Conservation (phyloP, 306 rosid genomes). For the Mucuna pruriens region DNA sequence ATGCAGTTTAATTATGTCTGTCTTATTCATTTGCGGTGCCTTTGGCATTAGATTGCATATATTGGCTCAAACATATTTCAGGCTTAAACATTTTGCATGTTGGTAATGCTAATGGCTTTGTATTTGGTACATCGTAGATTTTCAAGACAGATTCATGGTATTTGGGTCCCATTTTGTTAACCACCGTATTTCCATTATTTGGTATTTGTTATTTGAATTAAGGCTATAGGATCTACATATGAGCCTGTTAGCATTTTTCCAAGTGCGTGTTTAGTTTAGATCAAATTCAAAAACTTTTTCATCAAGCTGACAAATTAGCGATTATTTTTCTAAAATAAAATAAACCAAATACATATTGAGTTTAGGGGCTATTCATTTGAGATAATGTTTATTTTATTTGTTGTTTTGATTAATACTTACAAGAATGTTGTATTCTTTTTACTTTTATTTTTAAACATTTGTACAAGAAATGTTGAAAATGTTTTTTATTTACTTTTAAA, state of each 20-base stretch:
- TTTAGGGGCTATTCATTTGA: too few species aligned
- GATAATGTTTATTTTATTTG: too few species aligned
- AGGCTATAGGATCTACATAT: background rate
- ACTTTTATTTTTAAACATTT: too few species aligned
- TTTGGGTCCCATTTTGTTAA: background rate
- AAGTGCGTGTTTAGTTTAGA: background rate
- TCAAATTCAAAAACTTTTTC: background rate
- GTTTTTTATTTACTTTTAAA: too few species aligned
- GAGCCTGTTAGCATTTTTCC: background rate
- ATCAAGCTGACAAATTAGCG: background rate
- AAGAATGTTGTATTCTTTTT: too few species aligned
- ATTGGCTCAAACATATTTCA: background rate
- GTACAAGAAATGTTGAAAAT: too few species aligned
- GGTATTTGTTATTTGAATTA: background rate
- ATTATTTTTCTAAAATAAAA: background rate
- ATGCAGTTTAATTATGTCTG: slow-evolving; percentile 19
- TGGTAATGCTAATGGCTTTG: slow-evolving; percentile 33
- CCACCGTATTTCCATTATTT: background rate
- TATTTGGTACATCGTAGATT: background rate
- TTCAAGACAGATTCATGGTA: background rate
- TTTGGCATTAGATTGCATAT: slow-evolving; percentile 1
- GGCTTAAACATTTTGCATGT: background rate
- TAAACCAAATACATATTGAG: too few species aligned
- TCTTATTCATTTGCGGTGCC: slow-evolving; percentile 8
- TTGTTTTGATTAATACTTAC: too few species aligned